phyloP scores from a whole-genome alignment of 495 filamentous ascomycete species.

The Daldinia grandis region DNA sequence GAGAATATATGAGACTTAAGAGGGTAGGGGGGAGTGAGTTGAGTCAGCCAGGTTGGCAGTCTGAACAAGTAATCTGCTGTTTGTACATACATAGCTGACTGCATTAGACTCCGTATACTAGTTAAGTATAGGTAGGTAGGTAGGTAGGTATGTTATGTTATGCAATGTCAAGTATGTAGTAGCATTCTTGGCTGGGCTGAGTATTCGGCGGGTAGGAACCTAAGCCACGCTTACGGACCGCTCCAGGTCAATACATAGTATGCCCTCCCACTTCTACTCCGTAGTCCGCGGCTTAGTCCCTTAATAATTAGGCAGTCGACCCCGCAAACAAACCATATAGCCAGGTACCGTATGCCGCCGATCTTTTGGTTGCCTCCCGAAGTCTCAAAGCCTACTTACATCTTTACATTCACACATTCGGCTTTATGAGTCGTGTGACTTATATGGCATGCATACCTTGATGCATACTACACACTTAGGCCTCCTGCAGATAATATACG shows the following conservation, averaged over 20 bases:
- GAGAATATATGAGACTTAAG: background rate
- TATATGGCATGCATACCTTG: background rate
- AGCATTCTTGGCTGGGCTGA: background rate
- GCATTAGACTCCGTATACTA: too few species aligned
- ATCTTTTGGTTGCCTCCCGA: background rate
- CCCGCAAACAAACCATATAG: background rate
- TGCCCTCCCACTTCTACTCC: background rate
- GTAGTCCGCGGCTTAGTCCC: background rate
- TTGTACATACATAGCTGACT: background rate
- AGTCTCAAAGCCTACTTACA: background rate
- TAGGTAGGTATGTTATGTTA: too few species aligned
- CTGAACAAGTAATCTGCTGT: background rate
- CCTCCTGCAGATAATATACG: background rate
- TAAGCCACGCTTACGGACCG: background rate
- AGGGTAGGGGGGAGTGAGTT: background rate
- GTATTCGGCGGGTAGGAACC: background rate
- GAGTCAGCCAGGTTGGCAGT: constrained; percentile 5
- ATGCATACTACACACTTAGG: background rate
- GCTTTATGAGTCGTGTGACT: background rate
- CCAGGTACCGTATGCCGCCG: background rate
- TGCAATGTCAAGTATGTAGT: background rate
- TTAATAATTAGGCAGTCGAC: background rate
- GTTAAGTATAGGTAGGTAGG: too few species aligned
- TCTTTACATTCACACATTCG: too few species aligned
- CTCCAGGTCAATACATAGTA: background rate